Conservation (phyloP, 176 grass and related monocot species). For the Avena eriantha region DNA sequence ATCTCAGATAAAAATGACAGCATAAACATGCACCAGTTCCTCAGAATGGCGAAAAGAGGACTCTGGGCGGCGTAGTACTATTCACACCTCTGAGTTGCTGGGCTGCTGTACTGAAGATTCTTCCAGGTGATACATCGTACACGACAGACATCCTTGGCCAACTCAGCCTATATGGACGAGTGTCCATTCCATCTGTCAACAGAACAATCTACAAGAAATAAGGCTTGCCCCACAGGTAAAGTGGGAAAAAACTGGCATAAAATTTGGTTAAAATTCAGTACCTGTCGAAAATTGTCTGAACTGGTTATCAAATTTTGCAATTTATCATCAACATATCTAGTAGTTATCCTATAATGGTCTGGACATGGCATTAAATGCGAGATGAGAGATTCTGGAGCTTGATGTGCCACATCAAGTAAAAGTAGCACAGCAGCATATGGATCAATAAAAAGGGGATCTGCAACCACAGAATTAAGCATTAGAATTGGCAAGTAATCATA, state of each 20-base stretch:
- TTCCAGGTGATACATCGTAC: conserved; percentile 80
- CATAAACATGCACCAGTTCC: conserved; percentile 23
- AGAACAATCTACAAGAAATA: conserved; percentile 94
- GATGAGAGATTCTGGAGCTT: conserved; percentile 38
- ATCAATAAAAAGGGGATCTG: conserved; percentile 93
- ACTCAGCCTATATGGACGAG: conserved; percentile 86
- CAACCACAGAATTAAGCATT: conserved; percentile 34
- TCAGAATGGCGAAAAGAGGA: conserved; percentile 25
- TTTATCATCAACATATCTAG: conserved; percentile 89
- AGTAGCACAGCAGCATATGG: conserved; percentile 79
- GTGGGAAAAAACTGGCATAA: conserved; percentile 28
- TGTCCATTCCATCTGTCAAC: conserved; percentile 98
- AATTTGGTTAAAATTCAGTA: conserved; percentile 52
- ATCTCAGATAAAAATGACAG: conserved; percentile 16
- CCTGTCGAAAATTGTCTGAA: conserved; percentile 79
- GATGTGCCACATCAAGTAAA: conserved; percentile 45
- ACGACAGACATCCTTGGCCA: conserved; percentile 79
- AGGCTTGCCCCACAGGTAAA: conserved; percentile 47
- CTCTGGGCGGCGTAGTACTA: neutral
- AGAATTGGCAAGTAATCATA: conserved; percentile 2
- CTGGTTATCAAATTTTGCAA: conserved; percentile 56
- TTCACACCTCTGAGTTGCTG: conserved; percentile 69
- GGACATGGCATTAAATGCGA: conserved; percentile 34
- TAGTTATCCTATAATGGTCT: conserved; percentile 66
- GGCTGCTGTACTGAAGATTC: conserved; percentile 54